A percentile compares a stretch with the other conserved stretches of the same genome.
These are phyloP conservation scores for Helichrysum umbraculigerum DNA, from an alignment of 129 eudicot genomes.

Conservation along the genomic window DNA sequence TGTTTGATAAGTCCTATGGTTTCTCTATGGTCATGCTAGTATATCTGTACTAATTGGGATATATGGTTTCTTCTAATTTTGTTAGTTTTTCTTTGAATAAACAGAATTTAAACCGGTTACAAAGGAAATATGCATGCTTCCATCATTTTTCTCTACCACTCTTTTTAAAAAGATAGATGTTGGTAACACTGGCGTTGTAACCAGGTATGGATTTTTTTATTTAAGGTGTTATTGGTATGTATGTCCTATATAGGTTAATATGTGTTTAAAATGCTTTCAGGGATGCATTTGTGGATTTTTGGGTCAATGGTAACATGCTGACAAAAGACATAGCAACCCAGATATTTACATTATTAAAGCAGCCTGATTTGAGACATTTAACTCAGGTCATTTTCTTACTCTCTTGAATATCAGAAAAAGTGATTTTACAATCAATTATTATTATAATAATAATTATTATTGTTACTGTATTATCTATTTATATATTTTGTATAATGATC, in stretches of 20 bases:
- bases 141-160: constrained; percentile 53
- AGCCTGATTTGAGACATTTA: constrained; percentile 55
- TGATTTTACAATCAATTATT: no score
- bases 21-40: not conserved
- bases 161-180: constrained; percentile 57
- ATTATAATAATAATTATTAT: no score
- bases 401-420: not conserved
- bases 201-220: constrained; percentile 41
- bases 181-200: constrained; percentile 48
- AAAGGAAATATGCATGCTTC: constrained; percentile 66
- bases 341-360: constrained; percentile 56
- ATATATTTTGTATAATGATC: not conserved
- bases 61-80: constrained; percentile 6
- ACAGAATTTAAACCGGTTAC: constrained; percentile 61
- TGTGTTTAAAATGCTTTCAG: constrained; percentile 23
- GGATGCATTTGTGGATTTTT: constrained; percentile 66
- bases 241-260: not conserved
- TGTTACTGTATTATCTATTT: not conserved
- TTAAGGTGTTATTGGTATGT: not conserved
- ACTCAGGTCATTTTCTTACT: constrained; percentile 42
- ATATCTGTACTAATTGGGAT: constrained; percentile 11
- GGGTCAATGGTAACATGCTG: constrained; percentile 67
- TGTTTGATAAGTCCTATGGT: not conserved
- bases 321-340: constrained; percentile 56
- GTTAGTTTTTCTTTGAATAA: not conserved